phyloP scores from a whole-genome alignment of 2,329 filamentous ascomycete genomes.

The Cryphonectria carpinicola region DNA sequence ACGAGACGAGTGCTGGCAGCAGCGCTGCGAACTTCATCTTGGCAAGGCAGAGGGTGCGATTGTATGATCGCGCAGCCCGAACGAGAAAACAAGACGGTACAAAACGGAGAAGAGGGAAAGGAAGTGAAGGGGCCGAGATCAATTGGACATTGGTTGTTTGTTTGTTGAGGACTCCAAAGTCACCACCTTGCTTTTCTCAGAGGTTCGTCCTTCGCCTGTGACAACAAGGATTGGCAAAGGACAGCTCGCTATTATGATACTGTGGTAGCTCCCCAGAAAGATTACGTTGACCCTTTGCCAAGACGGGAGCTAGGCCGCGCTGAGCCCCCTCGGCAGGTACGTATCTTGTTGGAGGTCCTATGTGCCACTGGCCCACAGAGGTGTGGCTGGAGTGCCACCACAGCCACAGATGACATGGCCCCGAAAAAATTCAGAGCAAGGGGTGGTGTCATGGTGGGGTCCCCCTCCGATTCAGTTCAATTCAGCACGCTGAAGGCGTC shows the following conservation, averaged over 20 bases:
- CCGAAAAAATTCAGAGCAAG: background rate
- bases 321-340: conserved; percentile 1
- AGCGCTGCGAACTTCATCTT: conserved; percentile 55
- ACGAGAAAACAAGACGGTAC: conserved; percentile 1
- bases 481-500: conserved; percentile 8
- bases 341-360: background rate
- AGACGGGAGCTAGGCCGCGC: conserved; percentile 27
- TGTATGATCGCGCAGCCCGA: conserved; percentile 34
- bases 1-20: conserved; percentile 62
- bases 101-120: conserved; percentile 14
- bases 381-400: conserved; percentile 9
- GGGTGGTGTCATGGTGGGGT: conserved; percentile 15
- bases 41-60: conserved; percentile 33
- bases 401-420: conserved; percentile 19
- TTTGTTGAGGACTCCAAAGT: conserved; percentile 10
- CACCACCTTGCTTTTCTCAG: conserved; percentile 17
- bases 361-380: no score
- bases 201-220: conserved; percentile 34
- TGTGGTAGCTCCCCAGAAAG: background rate
- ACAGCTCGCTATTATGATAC: conserved; percentile 7
- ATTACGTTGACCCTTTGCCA: conserved; percentile 21
- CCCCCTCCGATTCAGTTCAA: conserved; percentile 10
- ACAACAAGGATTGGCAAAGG: conserved; percentile 20
- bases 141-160: conserved; percentile 32
- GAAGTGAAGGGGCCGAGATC: conserved; percentile 20